phyloP scores from a whole-genome alignment of 164 flowering plant genomes.

The Macadamia integrifolia region DNA sequence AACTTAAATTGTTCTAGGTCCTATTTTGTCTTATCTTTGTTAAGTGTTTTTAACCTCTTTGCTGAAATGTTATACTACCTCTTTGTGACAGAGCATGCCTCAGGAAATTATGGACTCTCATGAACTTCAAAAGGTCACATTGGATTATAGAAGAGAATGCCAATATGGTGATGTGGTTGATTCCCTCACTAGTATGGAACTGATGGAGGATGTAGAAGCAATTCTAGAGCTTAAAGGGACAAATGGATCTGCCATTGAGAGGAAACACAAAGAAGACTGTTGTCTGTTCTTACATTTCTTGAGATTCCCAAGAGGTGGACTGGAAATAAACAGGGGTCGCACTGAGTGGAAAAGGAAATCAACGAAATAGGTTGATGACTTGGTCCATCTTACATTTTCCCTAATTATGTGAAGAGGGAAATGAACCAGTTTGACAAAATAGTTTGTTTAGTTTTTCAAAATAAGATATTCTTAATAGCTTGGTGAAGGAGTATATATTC shows the following conservation, averaged over 20 bases:
- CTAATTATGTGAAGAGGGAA: no score
- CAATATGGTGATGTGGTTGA: conserved; percentile 83
- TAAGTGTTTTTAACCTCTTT: no score
- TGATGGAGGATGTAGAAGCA: conserved; percentile 22
- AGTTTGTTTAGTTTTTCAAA: no score
- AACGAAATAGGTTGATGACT: conserved; percentile 6
- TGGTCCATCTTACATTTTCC: no score
- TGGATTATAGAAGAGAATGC: conserved; percentile 88
- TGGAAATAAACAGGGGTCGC: conserved; percentile 84
- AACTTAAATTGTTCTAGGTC: no score
- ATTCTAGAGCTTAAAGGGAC: conserved; percentile 27
- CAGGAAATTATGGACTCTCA: conserved; percentile 77
- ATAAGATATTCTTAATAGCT: no score
- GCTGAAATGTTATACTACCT: background rate
- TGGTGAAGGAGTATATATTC: no score
- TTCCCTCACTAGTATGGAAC: conserved; percentile 69
- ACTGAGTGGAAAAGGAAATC: conserved; percentile 87
- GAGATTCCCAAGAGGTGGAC: conserved; percentile 57
- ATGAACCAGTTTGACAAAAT: no score
- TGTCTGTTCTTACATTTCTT: conserved; percentile 68
- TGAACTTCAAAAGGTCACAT: conserved; percentile 74
- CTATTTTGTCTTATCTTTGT: no score
- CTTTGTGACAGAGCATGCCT: conserved; percentile 71
- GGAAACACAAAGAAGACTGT: conserved; percentile 19
- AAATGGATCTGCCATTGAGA: conserved; percentile 48